phyloP scores from a whole-genome alignment of 1,139 yeast species.

The Yamadazyma friedrichii region DNA sequence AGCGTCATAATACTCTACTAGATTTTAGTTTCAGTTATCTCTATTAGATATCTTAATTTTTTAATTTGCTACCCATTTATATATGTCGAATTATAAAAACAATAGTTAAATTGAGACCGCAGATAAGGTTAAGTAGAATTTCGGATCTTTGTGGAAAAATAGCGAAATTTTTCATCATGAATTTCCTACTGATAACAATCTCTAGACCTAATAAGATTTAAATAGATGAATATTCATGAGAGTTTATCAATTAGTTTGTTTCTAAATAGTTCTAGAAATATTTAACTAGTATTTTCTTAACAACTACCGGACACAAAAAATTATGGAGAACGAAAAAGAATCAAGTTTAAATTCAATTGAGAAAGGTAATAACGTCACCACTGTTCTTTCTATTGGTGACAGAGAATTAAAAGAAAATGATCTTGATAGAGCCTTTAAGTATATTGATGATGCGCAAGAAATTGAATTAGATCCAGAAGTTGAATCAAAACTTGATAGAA shows the following conservation, averaged over 20 bases:
- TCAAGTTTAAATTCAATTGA: neutral
- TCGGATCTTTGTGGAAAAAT: too few species aligned
- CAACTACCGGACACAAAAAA: too few species aligned
- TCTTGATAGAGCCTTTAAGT: conserved; percentile 11
- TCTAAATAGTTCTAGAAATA: too few species aligned
- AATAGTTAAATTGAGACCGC: too few species aligned
- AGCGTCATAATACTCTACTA: conserved; percentile 31
- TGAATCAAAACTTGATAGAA: conserved; percentile 24
- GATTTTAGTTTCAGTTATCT: too few species aligned
- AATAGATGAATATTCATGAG: too few species aligned
- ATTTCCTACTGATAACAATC: neutral
- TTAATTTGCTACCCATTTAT: neutral
- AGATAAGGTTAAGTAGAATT: too few species aligned
- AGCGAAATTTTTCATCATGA: neutral
- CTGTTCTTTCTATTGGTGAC: conserved; percentile 8
- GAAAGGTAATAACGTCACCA: conserved; percentile 8
- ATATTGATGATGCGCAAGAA: conserved; percentile 8
- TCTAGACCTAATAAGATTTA: neutral
- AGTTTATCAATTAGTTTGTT: too few species aligned
- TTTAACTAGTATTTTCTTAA: too few species aligned
- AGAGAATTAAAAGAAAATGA: conserved; percentile 8
- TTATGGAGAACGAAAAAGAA: neutral
- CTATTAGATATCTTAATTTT: too few species aligned
- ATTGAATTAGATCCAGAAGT: conserved; percentile 12
- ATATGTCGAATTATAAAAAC: neutral